These are phyloP conservation scores for Ilyonectria mors-panacis DNA, from an alignment of 2,329 filamentous ascomycete species.

Conservation along the genomic window DNA sequence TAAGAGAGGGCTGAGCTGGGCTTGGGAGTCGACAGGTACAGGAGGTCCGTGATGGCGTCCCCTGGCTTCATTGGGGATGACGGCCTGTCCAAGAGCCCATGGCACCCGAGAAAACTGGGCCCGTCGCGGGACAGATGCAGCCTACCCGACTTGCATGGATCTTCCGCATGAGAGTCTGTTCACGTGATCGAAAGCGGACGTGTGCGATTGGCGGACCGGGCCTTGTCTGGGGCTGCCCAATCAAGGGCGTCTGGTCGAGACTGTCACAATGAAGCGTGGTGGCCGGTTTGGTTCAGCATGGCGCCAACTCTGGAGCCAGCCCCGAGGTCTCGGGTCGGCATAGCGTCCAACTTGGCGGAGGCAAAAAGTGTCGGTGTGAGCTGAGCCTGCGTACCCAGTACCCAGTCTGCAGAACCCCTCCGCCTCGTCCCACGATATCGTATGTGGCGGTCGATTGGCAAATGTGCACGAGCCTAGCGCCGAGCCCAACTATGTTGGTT, in stretches of 20 bases:
- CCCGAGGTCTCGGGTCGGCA: slow-evolving; percentile 38
- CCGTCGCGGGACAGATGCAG: slow-evolving; percentile 53
- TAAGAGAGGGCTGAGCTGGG: slow-evolving; percentile 13
- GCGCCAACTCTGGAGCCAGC: slow-evolving; percentile 41
- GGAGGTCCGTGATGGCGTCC: slow-evolving; percentile 38
- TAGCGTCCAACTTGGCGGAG: slow-evolving; percentile 23
- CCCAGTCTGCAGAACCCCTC: slow-evolving; percentile 11
- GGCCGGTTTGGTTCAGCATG: slow-evolving; percentile 35
- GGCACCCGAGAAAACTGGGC: slow-evolving; percentile 48
- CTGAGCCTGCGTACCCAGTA: slow-evolving; percentile 16
- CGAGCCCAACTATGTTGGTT: slow-evolving; percentile 7
- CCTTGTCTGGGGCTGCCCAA: slow-evolving; percentile 50
- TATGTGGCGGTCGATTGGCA: slow-evolving; percentile 30
- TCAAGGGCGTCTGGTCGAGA: slow-evolving; percentile 39
- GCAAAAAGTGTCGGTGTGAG: slow-evolving; percentile 40
- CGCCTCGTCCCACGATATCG: slow-evolving; percentile 23
- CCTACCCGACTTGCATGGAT: slow-evolving; percentile 51
- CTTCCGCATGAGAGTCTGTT: slow-evolving; percentile 52
- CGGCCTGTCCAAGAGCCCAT: slow-evolving; percentile 39
- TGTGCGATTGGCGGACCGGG: slow-evolving; percentile 58
- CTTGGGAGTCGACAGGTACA: slow-evolving; percentile 29
- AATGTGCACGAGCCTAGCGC: slow-evolving; percentile 16
- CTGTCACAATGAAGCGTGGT: slow-evolving; percentile 39
- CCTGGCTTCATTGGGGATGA: slow-evolving; percentile 43
- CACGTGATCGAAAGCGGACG: slow-evolving; percentile 54